These are phyloP conservation scores for Wickerhamomyces hampshirensis DNA, from an alignment of 805 yeast species.

Conservation along the genomic window DNA sequence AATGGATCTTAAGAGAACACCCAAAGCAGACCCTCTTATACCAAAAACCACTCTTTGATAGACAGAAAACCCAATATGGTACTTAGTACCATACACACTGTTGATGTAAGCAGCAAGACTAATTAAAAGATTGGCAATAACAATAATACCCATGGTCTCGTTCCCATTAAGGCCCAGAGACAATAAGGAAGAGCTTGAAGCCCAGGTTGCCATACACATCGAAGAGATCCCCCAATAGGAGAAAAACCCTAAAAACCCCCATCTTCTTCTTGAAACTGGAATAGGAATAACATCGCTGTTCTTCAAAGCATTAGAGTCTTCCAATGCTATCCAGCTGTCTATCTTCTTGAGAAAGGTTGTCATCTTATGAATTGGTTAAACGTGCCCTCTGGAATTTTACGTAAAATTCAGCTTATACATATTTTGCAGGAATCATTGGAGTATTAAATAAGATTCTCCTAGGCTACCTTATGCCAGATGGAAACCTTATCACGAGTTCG, in stretches of 20 bases:
- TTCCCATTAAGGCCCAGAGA: conserved; percentile 40
- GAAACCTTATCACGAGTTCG: too few species aligned
- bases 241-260: conserved; percentile 37
- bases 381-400: too few species aligned
- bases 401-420: too few species aligned
- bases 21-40: conserved; percentile 38
- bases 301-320: too few species aligned
- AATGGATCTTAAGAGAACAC: conserved; percentile 36
- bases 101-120: conserved; percentile 39
- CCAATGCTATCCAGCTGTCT: too few species aligned
- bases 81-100: conserved; percentile 43
- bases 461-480: too few species aligned
- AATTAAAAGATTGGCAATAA: conserved; percentile 42
- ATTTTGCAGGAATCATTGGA: too few species aligned
- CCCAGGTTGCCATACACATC: conserved; percentile 41
- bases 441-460: too few species aligned
- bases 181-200: conserved; percentile 40
- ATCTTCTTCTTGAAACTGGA: conserved; percentile 25
- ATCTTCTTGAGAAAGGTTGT: too few species aligned
- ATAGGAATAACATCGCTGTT: too few species aligned
- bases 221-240: conserved; percentile 43
- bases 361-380: too few species aligned
- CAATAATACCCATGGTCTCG: conserved; percentile 38
- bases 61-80: conserved; percentile 45
- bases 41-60: conserved; percentile 45